Conservation (phyloP, 495 filamentous ascomycete species). For the Trichoderma asperelloides region DNA sequence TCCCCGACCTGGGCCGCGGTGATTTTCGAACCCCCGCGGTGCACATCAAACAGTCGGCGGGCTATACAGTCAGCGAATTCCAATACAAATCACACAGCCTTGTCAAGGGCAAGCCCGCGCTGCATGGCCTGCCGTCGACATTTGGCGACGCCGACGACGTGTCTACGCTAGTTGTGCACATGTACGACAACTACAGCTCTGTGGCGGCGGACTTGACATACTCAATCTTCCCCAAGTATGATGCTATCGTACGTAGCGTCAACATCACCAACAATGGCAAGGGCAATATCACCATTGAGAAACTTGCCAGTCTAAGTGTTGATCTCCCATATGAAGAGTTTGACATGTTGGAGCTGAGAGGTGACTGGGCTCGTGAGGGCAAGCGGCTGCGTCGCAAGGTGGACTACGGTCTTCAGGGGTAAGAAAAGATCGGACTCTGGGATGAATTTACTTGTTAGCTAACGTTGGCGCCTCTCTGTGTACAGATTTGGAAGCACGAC, state of each 20-base stretch:
- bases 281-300: constrained; percentile 35
- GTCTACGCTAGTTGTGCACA: constrained; percentile 39
- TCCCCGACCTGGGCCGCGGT: constrained; percentile 46
- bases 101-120: constrained; percentile 33
- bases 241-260: constrained; percentile 45
- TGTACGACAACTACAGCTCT: constrained; percentile 42
- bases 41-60: constrained; percentile 39
- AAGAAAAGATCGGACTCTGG: constrained; percentile 23
- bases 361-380: constrained; percentile 46
- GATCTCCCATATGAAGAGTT: constrained; percentile 44
- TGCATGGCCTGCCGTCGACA: constrained; percentile 42
- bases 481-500: constrained; percentile 39
- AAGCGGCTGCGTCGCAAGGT: constrained; percentile 16
- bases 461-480: neutral
- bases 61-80: constrained; percentile 42
- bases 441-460: constrained; percentile 18
- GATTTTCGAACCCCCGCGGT: constrained; percentile 47
- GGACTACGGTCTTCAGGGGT: constrained; percentile 13
- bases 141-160: constrained; percentile 40
- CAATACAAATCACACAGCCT: constrained; percentile 38
- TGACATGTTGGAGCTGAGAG: constrained; percentile 44
- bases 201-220: constrained; percentile 43
- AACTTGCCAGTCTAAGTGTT: constrained; percentile 43
- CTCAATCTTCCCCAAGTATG: constrained; percentile 44
- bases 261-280: constrained; percentile 42